Evolutionary conservation across 352 stramenopile species (phyloP).

Genomic region (Globisporangium ultimum): DNA sequence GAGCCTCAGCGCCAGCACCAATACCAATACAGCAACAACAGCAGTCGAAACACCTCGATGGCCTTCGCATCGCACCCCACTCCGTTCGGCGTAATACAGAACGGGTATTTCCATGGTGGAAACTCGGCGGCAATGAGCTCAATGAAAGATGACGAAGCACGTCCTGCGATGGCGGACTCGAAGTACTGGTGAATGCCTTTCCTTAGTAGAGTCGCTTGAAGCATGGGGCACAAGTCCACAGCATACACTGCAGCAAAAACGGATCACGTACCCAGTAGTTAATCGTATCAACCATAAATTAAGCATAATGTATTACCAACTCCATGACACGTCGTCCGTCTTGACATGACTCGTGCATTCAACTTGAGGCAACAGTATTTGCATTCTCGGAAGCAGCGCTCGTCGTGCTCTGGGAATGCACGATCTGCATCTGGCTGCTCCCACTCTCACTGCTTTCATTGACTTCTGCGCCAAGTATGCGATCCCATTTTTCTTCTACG

Average conservation of each 20-base stretch:
- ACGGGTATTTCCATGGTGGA: slow-evolving; percentile 16
- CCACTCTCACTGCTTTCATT: slow-evolving; percentile 12
- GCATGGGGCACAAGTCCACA: too few species aligned
- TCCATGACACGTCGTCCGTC: too few species aligned
- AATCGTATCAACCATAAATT: slow-evolving; percentile 9
- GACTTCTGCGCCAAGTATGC: slow-evolving; percentile 47
- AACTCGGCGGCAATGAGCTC: slow-evolving; percentile 16
- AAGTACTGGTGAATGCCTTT: slow-evolving; percentile 7
- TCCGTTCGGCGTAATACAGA: slow-evolving; percentile 8
- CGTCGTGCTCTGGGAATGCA: slow-evolving; percentile 6
- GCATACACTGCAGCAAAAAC: not conserved
- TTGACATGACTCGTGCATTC: not conserved
- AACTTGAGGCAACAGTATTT: slow-evolving; percentile 4
- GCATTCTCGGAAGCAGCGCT: slow-evolving; percentile 2
- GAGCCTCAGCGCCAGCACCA: slow-evolving; percentile 1
- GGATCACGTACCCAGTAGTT: not conserved
- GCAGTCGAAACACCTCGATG: slow-evolving; percentile 8
- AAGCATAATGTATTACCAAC: slow-evolving; percentile 15
- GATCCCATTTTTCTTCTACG: slow-evolving; percentile 75
- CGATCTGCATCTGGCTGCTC: slow-evolving; percentile 7
- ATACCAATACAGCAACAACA: slow-evolving; percentile 1
- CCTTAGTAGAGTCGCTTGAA: not conserved
- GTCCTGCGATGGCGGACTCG: slow-evolving; percentile 27
- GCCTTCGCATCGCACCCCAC: slow-evolving; percentile 3
- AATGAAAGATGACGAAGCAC: slow-evolving; percentile 52